Evolutionary conservation across 768 basidiomycete genomes (phyloP), one percentile per base, ranked within the genome.

Genomic region (Amanita phalloides): DNA sequence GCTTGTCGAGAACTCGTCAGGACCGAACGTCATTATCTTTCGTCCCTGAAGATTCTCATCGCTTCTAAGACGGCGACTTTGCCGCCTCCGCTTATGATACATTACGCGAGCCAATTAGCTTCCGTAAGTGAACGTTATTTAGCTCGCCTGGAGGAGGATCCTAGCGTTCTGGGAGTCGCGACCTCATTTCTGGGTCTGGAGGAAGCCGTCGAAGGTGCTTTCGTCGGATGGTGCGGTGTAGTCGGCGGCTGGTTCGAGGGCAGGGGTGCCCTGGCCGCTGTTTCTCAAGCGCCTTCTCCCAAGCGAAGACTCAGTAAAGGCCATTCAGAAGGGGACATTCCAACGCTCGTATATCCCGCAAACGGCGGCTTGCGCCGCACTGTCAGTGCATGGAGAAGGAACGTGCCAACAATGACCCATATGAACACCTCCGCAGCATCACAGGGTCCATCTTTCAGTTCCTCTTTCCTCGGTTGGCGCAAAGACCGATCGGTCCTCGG

Each of bases 161-260:
- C 83, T 11, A 82, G 80, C 41, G 79, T 79, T 2, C 76, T 73
- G 69, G 84, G 84, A 7, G 76, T 85, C 28, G 76, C 80, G 9
- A 68, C 72, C 4, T 78, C 84, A 6, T 81, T 86, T 55, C 65
- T 84, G 23, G 64, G 71, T 0, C 69, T 66, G 45, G 74, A 81
- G 58, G 71, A 75, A 25, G 67, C 68, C n/a, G 61, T 85, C 20
- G 78, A 82, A 56, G 60, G 61, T 10, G 75, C 81, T 1, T 76
- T 84, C 54, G 72, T 82, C 44, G 68, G 71, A 1, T 86, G 83
- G 81, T 81, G 76, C 51, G 67, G 71, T 33, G 68, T 77, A 33
- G 77, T 79, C 3, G 82, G 78, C 59, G 54, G 58, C 1, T 74
- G 77, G 57, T 78, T 78, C 49, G 57, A 59, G 35, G 51, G 43